Percentiles rank a stretch among this genome's conserved stretches.
Conservation (phyloP, 176 grass and related monocot genomes). For the Aegilops sharonensis region DNA sequence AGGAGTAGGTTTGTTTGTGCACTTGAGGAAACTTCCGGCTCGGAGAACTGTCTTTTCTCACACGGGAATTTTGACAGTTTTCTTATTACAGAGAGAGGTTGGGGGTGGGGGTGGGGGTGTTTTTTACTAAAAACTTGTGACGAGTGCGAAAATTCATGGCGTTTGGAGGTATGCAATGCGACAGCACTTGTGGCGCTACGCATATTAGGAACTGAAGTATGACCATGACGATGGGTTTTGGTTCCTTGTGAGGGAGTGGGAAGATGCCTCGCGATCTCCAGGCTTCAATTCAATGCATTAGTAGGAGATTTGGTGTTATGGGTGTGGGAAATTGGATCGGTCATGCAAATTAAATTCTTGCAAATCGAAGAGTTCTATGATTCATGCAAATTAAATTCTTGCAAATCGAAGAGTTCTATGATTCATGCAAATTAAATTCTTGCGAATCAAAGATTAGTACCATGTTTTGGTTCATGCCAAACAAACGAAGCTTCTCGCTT, state of each 20-base stretch:
- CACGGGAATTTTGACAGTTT: not conserved
- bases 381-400: not conserved
- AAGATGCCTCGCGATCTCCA: not conserved
- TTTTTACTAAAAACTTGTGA: not conserved
- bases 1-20: not conserved
- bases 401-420: not conserved
- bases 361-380: too few species aligned
- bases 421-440: not conserved
- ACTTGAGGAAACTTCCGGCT: not conserved
- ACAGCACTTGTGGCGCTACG: not conserved
- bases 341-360: too few species aligned
- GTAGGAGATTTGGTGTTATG: not conserved
- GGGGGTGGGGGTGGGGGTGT: not conserved
- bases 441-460: not conserved
- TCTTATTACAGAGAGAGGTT: not conserved
- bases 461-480: not conserved
- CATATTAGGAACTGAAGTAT: conserved; percentile 29
- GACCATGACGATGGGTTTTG: conserved; percentile 4
- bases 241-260: not conserved
- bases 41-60: not conserved
- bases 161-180: not conserved
- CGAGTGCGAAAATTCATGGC: not conserved
- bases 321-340: too few species aligned
- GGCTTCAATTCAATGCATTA: not conserved
- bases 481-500: not conserved